Percentiles rank a stretch among this genome's conserved stretches.
phyloP scores from a whole-genome alignment of 805 yeast genomes.

The Starmerella davenportii region DNA sequence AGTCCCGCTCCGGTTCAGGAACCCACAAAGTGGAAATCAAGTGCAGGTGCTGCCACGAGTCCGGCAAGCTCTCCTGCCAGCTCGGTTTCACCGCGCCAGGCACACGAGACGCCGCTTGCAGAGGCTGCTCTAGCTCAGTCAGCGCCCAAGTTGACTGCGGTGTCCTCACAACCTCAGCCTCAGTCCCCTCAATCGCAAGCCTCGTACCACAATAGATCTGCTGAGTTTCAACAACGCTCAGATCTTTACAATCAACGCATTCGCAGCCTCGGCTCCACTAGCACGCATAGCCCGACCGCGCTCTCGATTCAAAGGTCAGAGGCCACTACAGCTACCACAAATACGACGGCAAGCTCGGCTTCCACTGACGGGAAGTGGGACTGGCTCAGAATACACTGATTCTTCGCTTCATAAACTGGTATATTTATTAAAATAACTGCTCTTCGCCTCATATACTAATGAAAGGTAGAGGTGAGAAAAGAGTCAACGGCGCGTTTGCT shows the following conservation, averaged over 20 bases:
- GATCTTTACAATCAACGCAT: conserved; percentile 3
- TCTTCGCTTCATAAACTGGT: not conserved
- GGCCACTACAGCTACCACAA: conserved; percentile 13
- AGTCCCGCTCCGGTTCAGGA: not conserved
- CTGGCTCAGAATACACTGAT: conserved; percentile 15
- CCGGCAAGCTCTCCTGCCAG: not conserved
- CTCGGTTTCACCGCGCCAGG: not conserved
- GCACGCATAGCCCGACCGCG: conserved; percentile 7
- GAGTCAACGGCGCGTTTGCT: too few relatives aligned
- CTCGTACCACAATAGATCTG: too few relatives aligned
- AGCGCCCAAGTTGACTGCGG: not conserved
- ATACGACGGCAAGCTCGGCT: conserved; percentile 4
- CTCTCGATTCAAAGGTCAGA: conserved; percentile 19
- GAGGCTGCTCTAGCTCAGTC: not conserved
- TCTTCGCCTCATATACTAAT: too few relatives aligned
- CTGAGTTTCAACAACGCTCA: not conserved
- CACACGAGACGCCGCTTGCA: not conserved
- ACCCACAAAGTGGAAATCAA: not conserved
- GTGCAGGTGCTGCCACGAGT: conserved; percentile 1
- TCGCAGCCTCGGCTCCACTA: conserved; percentile 5
- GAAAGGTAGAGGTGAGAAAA: too few relatives aligned
- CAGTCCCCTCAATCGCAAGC: too few relatives aligned
- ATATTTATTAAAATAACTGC: too few relatives aligned
- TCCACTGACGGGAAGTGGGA: conserved; percentile 16
- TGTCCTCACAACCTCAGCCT: conserved; percentile 2